phyloP scores from a whole-genome alignment of 2,329 filamentous ascomycete species.

The Ophidiomyces ophidiicola region DNA sequence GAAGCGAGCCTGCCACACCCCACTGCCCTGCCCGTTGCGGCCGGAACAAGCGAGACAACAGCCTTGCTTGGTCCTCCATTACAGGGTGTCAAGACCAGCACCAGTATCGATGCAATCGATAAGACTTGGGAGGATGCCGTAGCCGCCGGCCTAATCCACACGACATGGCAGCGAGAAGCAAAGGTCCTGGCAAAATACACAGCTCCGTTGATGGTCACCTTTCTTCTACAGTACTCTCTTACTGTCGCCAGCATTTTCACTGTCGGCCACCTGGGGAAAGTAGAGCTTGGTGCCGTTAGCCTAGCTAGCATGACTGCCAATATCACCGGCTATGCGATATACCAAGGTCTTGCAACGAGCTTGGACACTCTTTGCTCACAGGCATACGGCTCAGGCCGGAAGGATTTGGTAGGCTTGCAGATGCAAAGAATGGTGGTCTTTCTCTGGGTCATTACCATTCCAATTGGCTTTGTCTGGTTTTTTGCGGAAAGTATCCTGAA shows the following conservation, averaged over 20 bases:
- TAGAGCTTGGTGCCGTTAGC: slow-evolving; percentile 55
- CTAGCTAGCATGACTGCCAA: slow-evolving; percentile 67
- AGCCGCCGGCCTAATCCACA: slow-evolving; percentile 65
- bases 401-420: slow-evolving; percentile 74
- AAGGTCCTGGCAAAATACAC: slow-evolving; percentile 67
- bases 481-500: slow-evolving; percentile 54
- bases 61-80: slow-evolving; percentile 37
- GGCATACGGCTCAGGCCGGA: slow-evolving; percentile 83
- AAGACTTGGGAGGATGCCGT: slow-evolving; percentile 80
- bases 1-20: slow-evolving; percentile 13
- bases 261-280: slow-evolving; percentile 60
- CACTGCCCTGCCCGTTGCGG: slow-evolving; percentile 9
- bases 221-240: slow-evolving; percentile 69
- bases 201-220: slow-evolving; percentile 58
- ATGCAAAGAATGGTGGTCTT: slow-evolving; percentile 72
- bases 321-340: slow-evolving; percentile 64
- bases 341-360: slow-evolving; percentile 76
- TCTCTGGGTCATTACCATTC: slow-evolving; percentile 57
- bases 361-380: slow-evolving; percentile 89
- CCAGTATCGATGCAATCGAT: slow-evolving; percentile 43
- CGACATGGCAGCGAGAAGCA: slow-evolving; percentile 80
- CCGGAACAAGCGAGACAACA: slow-evolving; percentile 35
- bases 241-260: slow-evolving; percentile 73
- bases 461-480: slow-evolving; percentile 60
- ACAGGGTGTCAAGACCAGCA: slow-evolving; percentile 37